Conservation (phyloP, 1,284 basidiomycete species). For the Cystobasidium sp. region DNA sequence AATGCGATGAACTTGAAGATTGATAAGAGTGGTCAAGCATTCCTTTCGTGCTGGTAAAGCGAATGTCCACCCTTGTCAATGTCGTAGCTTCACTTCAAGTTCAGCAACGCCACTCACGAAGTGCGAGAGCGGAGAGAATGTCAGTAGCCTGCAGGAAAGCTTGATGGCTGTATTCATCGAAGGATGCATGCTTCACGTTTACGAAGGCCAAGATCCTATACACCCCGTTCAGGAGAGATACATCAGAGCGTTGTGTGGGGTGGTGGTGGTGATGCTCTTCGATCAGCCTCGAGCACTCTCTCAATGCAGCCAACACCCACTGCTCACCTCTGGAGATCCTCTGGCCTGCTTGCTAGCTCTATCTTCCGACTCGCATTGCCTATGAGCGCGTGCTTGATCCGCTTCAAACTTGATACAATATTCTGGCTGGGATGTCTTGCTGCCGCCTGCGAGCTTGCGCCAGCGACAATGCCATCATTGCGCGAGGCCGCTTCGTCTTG, state of each 20-base stretch:
- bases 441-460: too few relatives aligned
- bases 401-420: constrained; percentile 8
- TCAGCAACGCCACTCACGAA: constrained; percentile 24
- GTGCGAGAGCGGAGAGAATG: constrained; percentile 26
- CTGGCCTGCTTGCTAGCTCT: constrained; percentile 5
- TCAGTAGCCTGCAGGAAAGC: constrained; percentile 16
- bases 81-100: neutral
- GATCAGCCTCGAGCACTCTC: constrained; percentile 6
- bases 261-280: neutral
- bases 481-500: too few relatives aligned
- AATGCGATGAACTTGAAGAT: constrained; percentile 12
- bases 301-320: neutral
- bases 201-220: neutral
- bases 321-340: constrained; percentile 17
- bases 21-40: constrained; percentile 20
- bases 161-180: neutral
- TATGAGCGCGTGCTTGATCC: constrained; percentile 39
- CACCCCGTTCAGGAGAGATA: neutral
- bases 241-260: too few relatives aligned
- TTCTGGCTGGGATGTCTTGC: too few relatives aligned
- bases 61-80: neutral
- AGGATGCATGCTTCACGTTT: neutral
- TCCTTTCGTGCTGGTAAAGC: constrained; percentile 22
- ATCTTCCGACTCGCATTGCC: constrained; percentile 38
- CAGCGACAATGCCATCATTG: too few relatives aligned